Base-by-base conservation (phyloP, 2,329 filamentous ascomycete species). In the Neoascochyta sp. region DNA sequence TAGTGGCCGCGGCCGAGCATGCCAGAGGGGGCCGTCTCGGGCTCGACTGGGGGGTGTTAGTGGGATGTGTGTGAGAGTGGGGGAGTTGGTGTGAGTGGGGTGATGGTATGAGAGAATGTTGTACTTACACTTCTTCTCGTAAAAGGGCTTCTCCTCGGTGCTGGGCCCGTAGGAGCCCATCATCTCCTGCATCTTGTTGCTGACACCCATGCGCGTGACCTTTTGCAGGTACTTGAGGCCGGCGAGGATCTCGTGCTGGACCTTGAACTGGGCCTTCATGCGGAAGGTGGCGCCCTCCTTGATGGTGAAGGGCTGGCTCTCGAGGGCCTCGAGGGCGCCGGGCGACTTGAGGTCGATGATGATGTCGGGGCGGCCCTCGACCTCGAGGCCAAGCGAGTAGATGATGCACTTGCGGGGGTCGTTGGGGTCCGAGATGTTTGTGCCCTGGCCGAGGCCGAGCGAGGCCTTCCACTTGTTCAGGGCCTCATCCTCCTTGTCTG, bases 381-480 rank as follows among this genome's bases (percentile, higher is more conserved):
- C 80, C 45, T 95, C 84, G 68, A 98, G 83, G 39, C 86, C 83
- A 33, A 98, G 83, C 34, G 86, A 85, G 54, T 87, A 78, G 69
- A 96, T 95, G 69, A 95, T 89, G 70, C 88, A 94, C 62, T 86
- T 86, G 52, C 90, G 85, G 27, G 84, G 80, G 60, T 96, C 90
- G 60, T 74, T 86, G 36, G 68, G 65, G 57, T 73, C 67, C 24
- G 66, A 66, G 48, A 72, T 64, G 47, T 62, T 53, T 36, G 63
- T 66, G 50, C 79, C 70, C 34, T 73, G 80, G 44, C 81, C 79
- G 39, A 96, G 80, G 50, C 92, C 92, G 40, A 98, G 83, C 9
- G 90, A 96, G 59, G 90, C 79, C 74, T 98, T 98, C 84, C 94
- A 98, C 57, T 90, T 84, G 69, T 93, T 86, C 55, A 98, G 82